Base-by-base conservation (phyloP, 768 basidiomycete genomes). In the Royoungia palumana region DNA sequence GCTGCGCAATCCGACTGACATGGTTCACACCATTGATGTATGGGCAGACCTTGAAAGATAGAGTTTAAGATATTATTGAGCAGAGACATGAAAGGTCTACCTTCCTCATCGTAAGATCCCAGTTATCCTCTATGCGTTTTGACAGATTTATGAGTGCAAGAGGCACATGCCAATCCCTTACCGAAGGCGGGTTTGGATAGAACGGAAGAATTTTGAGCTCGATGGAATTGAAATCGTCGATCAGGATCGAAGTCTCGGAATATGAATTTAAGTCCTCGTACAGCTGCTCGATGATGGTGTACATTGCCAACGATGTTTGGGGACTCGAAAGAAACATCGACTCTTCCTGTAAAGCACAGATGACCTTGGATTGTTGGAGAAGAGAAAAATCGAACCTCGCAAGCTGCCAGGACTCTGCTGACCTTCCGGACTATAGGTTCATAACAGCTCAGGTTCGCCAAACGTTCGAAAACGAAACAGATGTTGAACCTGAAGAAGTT, bases 241-340 rank as follows among this genome's bases (percentile, higher is more conserved):
- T 84, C 2, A 81, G 77, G 45, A 99, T 94, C 2, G 89, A 92
- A 2, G 95, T 94, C 70, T 97, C 95, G 1, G 92, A 93, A 70
- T 95, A 98, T 8, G 93, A 94, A 68, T 97, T 98, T 57, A 99
- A 71, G 59, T 99, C 96, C 61, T 97, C 94, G 58, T 94, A 98
- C 2, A 99, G 76, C 61, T 97, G 94, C 68, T 99, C 95, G 19
- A 98, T 80, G 44, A 98, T 90, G 14, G 86, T 80, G 61, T 87
- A 80, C 27, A 93, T 79, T 4, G 82, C 77, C 32, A 78, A 72
- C 1, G 84, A 83, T 4, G 82, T 85, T 37, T 76, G 68, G 0
- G 85, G 74, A 9, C 81, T 82, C 1, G 94, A 95, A 28, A 99
- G 75, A 63, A 95, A 96, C 14, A 74, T 75, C 0, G 92, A 91